A percentile compares a stretch with the other conserved stretches of the same genome.
Evolutionary conservation across 2,329 filamentous ascomycete genomes (phyloP).

Genomic region (Fusarium concolor): DNA sequence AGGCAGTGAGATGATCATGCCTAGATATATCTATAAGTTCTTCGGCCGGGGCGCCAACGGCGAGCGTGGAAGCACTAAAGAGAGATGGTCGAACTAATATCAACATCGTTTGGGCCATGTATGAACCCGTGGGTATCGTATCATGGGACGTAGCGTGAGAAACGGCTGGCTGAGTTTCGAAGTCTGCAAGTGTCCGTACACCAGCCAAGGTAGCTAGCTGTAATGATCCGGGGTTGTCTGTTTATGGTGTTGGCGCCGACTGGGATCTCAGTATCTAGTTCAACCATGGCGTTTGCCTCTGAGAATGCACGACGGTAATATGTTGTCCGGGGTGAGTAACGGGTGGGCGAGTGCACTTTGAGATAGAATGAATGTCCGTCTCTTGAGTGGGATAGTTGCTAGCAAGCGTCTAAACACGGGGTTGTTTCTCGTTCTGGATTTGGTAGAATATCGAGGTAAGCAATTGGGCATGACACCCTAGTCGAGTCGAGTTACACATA

Average conservation of each 20-base stretch:
- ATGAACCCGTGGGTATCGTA: constrained; percentile 12
- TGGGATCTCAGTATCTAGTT: neutral
- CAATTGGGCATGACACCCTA: neutral
- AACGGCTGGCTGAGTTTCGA: constrained; percentile 10
- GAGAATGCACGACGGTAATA: neutral
- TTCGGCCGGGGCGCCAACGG: neutral
- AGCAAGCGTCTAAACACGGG: neutral
- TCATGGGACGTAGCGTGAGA: constrained; percentile 11
- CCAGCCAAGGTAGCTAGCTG: constrained; percentile 9
- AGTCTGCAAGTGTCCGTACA: constrained; percentile 29
- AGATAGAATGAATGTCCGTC: neutral
- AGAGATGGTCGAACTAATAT: neutral
- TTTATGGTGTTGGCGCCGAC: constrained; percentile 14
- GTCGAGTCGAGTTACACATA: neutral
- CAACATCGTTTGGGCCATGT: neutral
- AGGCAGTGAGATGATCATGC: neutral
- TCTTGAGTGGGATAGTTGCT: neutral
- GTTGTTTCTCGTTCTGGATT: neutral
- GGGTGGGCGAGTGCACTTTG: neutral
- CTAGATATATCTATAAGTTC: constrained; percentile 11
- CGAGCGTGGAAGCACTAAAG: constrained; percentile 2
- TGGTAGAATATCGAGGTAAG: neutral
- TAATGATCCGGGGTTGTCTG: neutral
- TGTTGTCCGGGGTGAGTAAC: neutral
- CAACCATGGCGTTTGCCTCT: neutral